Base-by-base conservation (phyloP, 495 filamentous ascomycete genomes). In the Patellaria atrata region DNA sequence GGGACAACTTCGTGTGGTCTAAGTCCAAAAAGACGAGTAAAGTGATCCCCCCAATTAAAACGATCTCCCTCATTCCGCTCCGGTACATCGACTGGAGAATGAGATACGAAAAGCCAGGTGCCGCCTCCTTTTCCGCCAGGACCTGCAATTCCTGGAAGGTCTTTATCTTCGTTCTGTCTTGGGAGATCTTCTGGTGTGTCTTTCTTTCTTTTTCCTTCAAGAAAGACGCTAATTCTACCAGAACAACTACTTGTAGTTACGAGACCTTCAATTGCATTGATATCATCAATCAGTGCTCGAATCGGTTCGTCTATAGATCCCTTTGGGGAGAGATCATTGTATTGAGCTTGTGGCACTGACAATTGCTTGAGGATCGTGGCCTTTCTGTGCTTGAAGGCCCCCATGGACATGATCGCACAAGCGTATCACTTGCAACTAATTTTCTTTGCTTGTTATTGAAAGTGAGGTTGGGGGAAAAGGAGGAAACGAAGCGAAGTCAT, bases 191-290 rank as follows among this genome's bases (percentile, higher is more conserved):
- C 35, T 30, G 22, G 3, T 12, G 10, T 22, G 12, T 22, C 27
- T 33, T 58, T 62, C 54, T 72, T 78, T 18, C 58, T 54, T n/a
- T n/a, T n/a, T 4, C 84, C 85, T 59, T 94, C 87, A 1, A 85
- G 57, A 55, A 87, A 94, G 11, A 94, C 79, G 43, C 75, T 82
- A 20, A 85, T 68, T 19, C 85, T 62, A 22, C 86, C 86, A 8
- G 84, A 74, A 50, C 86, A 94, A 52, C 81, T 92, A 54, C 86
- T 93, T 9, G 85, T 94, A 5, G 83, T 94, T 17, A 87, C 84
- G 18, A 83, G 61, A 21, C 77, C 79, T 6, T 71, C 67, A n/a
- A 68, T 27, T 1, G 45, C 55, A 57, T 94, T 94, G 47, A 94
- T 72, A 37, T 74, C 71, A 27, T 60, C 61, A 29, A 96, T 80